phyloP scores from a whole-genome alignment of 1,284 basidiomycete species.

The Apiotrichum akiyoshidainum region DNA sequence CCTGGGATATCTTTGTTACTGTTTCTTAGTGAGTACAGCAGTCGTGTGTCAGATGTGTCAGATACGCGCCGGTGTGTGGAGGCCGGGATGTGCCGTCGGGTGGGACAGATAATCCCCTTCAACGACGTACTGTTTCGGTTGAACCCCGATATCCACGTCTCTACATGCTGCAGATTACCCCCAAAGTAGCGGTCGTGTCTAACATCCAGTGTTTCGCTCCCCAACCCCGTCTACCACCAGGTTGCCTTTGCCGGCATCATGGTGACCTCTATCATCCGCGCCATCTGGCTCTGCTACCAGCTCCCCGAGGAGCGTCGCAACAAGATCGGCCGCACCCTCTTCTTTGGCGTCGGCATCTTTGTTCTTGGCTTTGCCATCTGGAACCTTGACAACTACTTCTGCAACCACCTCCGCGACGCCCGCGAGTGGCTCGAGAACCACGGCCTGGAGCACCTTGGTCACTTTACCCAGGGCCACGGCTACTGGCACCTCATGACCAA shows the following conservation, averaged over 20 bases:
- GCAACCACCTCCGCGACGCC: slow-evolving; percentile 34
- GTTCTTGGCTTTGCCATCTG: slow-evolving; percentile 53
- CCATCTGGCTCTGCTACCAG: slow-evolving; percentile 35
- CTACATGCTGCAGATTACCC: not conserved
- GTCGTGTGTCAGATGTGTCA: too few relatives aligned
- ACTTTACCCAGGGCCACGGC: slow-evolving; percentile 49
- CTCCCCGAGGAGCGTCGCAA: slow-evolving; percentile 27
- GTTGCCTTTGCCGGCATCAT: slow-evolving; percentile 54
- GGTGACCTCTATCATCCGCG: slow-evolving; percentile 34
- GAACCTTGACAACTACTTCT: slow-evolving; percentile 58
- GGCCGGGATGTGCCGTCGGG: not conserved
- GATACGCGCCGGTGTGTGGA: not conserved
- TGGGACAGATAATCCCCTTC: too few relatives aligned
- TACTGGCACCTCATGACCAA: slow-evolving; percentile 58
- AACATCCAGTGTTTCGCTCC: slow-evolving; percentile 47
- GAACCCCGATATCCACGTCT: not conserved
- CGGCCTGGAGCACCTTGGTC: slow-evolving; percentile 32
- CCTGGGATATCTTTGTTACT: slow-evolving; percentile 44
- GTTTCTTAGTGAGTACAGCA: slow-evolving; percentile 47
- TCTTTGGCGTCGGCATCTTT: slow-evolving; percentile 43
- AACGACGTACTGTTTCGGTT: too few relatives aligned
- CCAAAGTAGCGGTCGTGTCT: not conserved
- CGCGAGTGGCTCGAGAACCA: slow-evolving; percentile 20
- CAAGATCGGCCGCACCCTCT: slow-evolving; percentile 34
- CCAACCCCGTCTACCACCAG: slow-evolving; percentile 58